A percentile compares a stretch with the other conserved stretches of the same genome.
phyloP scores from a whole-genome alignment of 1,284 basidiomycete species.

The Anthracocystis walkeri region DNA sequence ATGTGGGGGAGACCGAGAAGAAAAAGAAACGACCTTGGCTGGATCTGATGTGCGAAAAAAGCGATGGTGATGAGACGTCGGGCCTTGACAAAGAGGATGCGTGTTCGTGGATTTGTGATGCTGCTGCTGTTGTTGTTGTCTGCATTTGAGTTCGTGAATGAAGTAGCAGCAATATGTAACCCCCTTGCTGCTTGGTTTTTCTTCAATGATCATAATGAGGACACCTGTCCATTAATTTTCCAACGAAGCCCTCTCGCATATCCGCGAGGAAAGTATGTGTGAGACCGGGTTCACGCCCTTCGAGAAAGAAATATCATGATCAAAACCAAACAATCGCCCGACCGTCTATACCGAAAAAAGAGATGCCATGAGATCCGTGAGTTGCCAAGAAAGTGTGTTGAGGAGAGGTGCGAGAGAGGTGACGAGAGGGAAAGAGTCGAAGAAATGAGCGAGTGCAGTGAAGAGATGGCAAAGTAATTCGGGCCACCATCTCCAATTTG shows the following conservation, averaged over 20 bases:
- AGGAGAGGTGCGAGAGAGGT: background rate
- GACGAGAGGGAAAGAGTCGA: constrained; percentile 5
- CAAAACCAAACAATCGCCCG: constrained; percentile 29
- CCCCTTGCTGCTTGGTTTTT: constrained; percentile 32
- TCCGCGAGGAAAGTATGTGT: constrained; percentile 48
- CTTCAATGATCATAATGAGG: constrained; percentile 30
- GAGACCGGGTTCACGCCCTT: constrained; percentile 23
- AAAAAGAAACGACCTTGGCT: constrained; percentile 26
- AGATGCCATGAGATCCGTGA: constrained; percentile 18
- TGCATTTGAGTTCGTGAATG: constrained; percentile 1
- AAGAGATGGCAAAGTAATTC: background rate
- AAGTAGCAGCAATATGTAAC: constrained; percentile 22
- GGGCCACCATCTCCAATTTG: background rate
- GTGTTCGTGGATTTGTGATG: background rate
- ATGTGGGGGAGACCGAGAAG: background rate
- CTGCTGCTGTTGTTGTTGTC: constrained; percentile 15
- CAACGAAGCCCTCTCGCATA: constrained; percentile 58
- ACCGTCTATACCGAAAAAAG: constrained; percentile 35
- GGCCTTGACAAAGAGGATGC: constrained; percentile 33
- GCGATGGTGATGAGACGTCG: constrained; percentile 30
- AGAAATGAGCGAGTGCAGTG: background rate
- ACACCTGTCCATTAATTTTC: constrained; percentile 45
- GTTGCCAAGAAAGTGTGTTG: constrained; percentile 26
- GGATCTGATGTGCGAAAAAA: constrained; percentile 11
- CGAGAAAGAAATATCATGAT: constrained; percentile 27